Base-by-base conservation (phyloP, 495 filamentous ascomycete genomes). In the Talaromyces liani region DNA sequence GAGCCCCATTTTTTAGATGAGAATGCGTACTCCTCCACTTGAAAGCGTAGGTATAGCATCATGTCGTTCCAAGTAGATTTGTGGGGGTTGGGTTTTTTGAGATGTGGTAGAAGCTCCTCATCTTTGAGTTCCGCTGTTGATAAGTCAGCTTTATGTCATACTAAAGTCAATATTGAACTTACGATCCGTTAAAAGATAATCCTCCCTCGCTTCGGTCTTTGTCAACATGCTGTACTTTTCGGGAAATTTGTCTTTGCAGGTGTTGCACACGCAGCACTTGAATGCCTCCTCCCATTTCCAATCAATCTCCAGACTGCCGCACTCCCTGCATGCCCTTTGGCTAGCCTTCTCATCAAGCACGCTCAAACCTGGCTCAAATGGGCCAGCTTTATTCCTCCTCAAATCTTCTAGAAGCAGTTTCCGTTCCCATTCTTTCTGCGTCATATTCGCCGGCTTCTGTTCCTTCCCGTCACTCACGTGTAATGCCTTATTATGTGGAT, bases 21-120 rank as follows among this genome's bases (percentile, higher is more conserved):
- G 68, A 97, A 89, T 1, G 91, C 94, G 69, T 96, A 96, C 56
- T 90, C 90, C 68, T 98, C 94, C 2, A 98, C 88, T 70, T 98
- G 95, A 64, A 87, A 97, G 0, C 95, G 88, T 8, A 98, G 79
- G 71, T 90, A 98, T 0, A 98, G 85, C 90, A 94, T 94, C 94
- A 98, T 98, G 77, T 94, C 91, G 69, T 97, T 93, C 91, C 91
- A 98, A 36, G 92, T 92, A 0, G 87, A 85, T 70, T 96, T 97
- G 72, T 97, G 93, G 20, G 94, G 94, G 70, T 98, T 98, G 5
- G 95, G 94, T 27, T 85, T 87, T 64, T 90, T 89, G 0, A 98
- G 76, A 72, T 92, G 92, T 1, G 94, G 94, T 3, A 98, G 80
- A 9, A 98, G 77, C 54, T 93, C 91, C 61, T 84, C 82, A 68